Evolutionary conservation across 2,329 filamentous ascomycete species (phyloP), one percentile per base, ranked within the genome.

Genomic region (Trematosphaeria pertusa): DNA sequence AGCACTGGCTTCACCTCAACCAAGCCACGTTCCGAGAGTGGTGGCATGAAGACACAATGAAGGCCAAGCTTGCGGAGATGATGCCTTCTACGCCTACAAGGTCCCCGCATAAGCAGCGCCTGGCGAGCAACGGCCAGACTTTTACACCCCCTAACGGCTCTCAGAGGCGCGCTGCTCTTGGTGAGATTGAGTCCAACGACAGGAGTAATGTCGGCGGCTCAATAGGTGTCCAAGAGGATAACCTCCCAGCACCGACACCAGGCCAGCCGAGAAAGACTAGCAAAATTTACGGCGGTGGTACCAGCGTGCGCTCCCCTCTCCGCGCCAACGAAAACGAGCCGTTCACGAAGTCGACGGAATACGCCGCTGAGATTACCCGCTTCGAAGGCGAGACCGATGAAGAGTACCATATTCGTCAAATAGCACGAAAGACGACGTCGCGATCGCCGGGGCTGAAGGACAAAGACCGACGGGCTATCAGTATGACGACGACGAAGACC

Each of bases 1-100:
- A 99, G 75, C 94, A 99, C 75, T 99, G 94, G 94, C 83, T 99
- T 43, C 94, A 99, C 70, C 83, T 99, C 53, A 97, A 99, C 77
- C 94, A 99, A 74, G 89, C 89, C 26, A 87, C 89, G 26, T 99
- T 99, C 85, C 85, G 94, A n/a, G 91, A 97, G 74, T 99, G 94
- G 94, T 97, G 92, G 90, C 81, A 84, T 56, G 86, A 89, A 65
- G 87, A 89, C 67, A 81, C 79, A 33, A 83, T 94, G 64, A 91
- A 91, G 75, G 89, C 93, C 75, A 89, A 91, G 66, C 76, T 93
- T 47, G 88, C 91, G 72, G 85, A 76, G 21, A 71, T 82, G 59
- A 69, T 75, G 50, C 78, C 82, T 18, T 76, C 79, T 5, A 85
- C 84, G 1, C 80, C 82, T 11, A 85, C 82, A 44, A 84, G 81